phyloP scores from a whole-genome alignment of 345 rosid genomes.

The Microthlaspi erraticum region DNA sequence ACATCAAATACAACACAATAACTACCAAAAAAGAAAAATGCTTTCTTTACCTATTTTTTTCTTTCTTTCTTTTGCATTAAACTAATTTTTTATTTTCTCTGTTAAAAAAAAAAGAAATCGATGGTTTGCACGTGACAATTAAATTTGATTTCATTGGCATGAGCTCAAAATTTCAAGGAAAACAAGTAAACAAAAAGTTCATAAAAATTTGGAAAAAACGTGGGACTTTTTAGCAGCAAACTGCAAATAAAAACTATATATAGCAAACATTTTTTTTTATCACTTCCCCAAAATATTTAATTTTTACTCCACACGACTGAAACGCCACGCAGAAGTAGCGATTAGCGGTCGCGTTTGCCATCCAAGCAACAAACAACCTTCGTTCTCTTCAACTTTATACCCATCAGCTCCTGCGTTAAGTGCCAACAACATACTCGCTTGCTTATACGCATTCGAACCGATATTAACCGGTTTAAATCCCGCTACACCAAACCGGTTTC shows the following conservation, averaged over 20 bases:
- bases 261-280: neutral
- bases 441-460: constrained; percentile 90
- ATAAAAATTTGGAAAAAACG: constrained; percentile 23
- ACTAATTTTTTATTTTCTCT: neutral
- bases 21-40: too few species aligned
- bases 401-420: constrained; percentile 83
- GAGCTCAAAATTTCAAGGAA: constrained; percentile 22
- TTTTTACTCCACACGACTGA: constrained; percentile 34
- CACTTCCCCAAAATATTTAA: neutral
- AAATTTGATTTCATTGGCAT: constrained; percentile 7
- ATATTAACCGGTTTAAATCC: constrained; percentile 78
- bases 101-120: neutral
- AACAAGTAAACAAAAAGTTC: neutral
- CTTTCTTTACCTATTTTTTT: neutral
- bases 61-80: neutral
- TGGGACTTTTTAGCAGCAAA: constrained; percentile 29
- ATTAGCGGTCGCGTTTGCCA: constrained; percentile 95
- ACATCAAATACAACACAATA: neutral
- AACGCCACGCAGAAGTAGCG: constrained; percentile 89
- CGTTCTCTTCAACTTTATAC: constrained; percentile 82
- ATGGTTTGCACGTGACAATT: neutral
- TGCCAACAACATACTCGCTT: constrained; percentile 86
- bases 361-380: constrained; percentile 85
- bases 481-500: constrained; percentile 56
- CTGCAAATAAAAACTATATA: constrained; percentile 16